phyloP scores from a whole-genome alignment of 306 rosid genomes.

The Fragaria ananassa region DNA sequence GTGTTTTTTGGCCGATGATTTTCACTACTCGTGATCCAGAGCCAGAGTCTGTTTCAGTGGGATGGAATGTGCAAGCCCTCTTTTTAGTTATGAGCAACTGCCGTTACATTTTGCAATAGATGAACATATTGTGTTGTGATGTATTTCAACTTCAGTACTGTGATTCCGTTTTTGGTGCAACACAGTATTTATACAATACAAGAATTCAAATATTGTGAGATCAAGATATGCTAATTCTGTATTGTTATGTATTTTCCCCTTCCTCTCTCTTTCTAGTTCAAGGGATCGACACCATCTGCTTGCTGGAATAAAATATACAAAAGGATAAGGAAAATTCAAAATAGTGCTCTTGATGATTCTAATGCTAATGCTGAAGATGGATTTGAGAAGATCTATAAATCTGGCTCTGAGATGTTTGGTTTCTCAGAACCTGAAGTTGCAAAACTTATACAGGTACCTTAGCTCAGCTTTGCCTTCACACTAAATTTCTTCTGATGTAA shows the following conservation, averaged over 20 bases:
- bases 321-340: slow-evolving; percentile 58
- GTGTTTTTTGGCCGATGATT: background rate
- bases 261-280: slow-evolving; percentile 49
- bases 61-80: background rate
- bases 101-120: background rate
- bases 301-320: slow-evolving; percentile 88
- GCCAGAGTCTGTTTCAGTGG: background rate
- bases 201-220: background rate
- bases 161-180: background rate
- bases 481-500: slow-evolving; percentile 7
- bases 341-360: slow-evolving; percentile 43
- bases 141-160: background rate
- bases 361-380: slow-evolving; percentile 42
- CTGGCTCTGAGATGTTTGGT: slow-evolving; percentile 95
- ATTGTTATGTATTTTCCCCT: slow-evolving; percentile 15
- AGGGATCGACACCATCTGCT: slow-evolving; percentile 74
- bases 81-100: background rate
- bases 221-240: background rate
- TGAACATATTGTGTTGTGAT: background rate
- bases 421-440: slow-evolving; percentile 75
- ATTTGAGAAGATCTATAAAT: slow-evolving; percentile 43
- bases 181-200: background rate
- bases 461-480: background rate
- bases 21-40: slow-evolving; percentile 2
- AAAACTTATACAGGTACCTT: slow-evolving; percentile 73